Evolutionary conservation across 495 filamentous ascomycete species (phyloP).

Genomic region (Talaromyces thailandensis): DNA sequence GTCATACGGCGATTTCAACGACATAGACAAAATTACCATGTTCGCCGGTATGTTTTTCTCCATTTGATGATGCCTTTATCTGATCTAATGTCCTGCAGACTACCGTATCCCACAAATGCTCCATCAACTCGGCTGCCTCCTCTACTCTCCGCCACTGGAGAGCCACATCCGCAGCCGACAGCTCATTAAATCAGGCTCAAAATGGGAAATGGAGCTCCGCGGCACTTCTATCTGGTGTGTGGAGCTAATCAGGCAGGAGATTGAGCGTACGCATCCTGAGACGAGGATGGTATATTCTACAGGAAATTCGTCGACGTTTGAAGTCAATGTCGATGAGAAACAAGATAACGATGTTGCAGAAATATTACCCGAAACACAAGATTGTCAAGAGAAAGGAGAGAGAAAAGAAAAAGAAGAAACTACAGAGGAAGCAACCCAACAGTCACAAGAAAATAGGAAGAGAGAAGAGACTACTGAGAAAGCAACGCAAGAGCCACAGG

Average conservation of each 20-base stretch:
- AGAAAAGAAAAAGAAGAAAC: background rate
- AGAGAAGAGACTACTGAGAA: background rate
- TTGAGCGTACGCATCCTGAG: slow-evolving; percentile 61
- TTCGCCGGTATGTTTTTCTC: slow-evolving; percentile 54
- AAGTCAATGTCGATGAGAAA: background rate
- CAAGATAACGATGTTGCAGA: background rate
- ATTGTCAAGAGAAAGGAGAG: background rate
- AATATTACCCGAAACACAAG: background rate
- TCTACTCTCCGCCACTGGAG: slow-evolving; percentile 72
- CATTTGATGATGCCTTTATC: background rate
- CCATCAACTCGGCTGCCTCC: slow-evolving; percentile 69
- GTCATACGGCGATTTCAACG: slow-evolving; percentile 71
- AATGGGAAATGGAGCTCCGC: slow-evolving; percentile 82
- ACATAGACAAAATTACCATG: slow-evolving; percentile 95
- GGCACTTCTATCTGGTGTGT: slow-evolving; percentile 91
- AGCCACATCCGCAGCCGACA: slow-evolving; percentile 53
- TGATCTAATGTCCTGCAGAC: slow-evolving; percentile 38
- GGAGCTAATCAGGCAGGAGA: slow-evolving; percentile 81
- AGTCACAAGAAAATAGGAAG: background rate
- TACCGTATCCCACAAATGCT: slow-evolving; percentile 95
- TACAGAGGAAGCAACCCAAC: background rate
- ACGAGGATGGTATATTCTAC: slow-evolving; percentile 17
- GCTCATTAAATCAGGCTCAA: slow-evolving; percentile 58
- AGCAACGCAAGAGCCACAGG: background rate
- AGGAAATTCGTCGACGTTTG: background rate